Evolutionary conservation across 441 rosid species (phyloP), one percentile per base, ranked within the genome.

Genomic region (Capsella rubella): DNA sequence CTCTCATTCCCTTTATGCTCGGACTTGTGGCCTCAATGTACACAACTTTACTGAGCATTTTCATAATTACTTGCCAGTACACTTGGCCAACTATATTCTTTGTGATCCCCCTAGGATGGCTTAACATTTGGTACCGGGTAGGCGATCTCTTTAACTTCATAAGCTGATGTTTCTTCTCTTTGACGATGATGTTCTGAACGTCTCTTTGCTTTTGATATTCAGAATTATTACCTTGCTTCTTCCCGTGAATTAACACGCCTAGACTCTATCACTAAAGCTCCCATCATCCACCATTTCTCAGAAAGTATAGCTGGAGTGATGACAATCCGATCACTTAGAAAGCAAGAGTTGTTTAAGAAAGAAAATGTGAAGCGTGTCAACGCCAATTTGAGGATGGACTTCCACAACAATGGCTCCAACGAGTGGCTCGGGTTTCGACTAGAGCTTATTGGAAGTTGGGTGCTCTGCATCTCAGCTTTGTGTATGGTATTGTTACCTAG

Each of bases 341-440:
- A 82, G 80, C 86, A 82, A 64, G 79, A 67, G 6, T 59, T 29
- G 50, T 92, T 92, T 72, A 69, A 58, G 56, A 86, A 72, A 61
- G 96, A 87, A 78, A 92, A 92, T 79, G 80, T 92, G 42, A 47
- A 66, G 39, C 77, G 94, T 51, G 96, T 92, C 27, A 85, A 92
- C 37, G 76, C 47, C 18, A 92, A 79, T 75, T 73, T 92, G 58
- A 83, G 94, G 10, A 87, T 90, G 94, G 90, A 88, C 63, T 90
- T 92, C 81, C 94, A 90, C 82, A 90, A 92, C 63, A 82, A 88
- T 46, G 94, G 96, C 64, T 88, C 92, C 8, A 92, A 90, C 67
- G 96, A 88, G 60, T 92, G 97, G 97, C 71, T 92, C 61, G 97
- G 96, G n/a, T 87, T 92, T 74, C 92, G 97, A n/a, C 67, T 87